Base-by-base conservation (phyloP, 345 rosid species). In the Lepidium sativum region DNA sequence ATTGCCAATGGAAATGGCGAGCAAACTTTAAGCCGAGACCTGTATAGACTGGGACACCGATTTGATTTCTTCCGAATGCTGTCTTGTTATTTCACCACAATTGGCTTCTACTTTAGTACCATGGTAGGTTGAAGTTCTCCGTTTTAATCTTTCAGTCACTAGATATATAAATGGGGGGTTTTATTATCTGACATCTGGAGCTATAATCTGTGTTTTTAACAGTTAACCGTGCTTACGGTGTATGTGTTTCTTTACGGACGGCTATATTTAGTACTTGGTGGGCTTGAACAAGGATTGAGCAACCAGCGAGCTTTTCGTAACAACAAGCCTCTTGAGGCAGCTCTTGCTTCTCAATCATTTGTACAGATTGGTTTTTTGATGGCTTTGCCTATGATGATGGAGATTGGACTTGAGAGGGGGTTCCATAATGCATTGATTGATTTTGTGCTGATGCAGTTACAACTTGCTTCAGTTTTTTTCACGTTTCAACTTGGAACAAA, bases 11-110 rank as follows among this genome's bases (percentile, higher is more conserved):
- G 97, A 45, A 90, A 87, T 65, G 95, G 95, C 8, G 97, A 90
- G 66, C 97, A 90, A 77, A 87, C 95, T 61, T 35, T 90, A 69
- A 90, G 92, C 71, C 88, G 97, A 9, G 95, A 90, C 69, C 62
- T 90, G 32, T 81, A 85, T 58, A 77, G 97, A 32, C 87, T 90
- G 47, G 97, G 95, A 38, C 92, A 84, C 70, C 86, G 88, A 14
- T 90, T 90, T 77, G 97, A 90, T 70, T 90, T 87, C 80, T 90
- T 87, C 81, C 80, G 97, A 32, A 90, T 90, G 97, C 35, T 90
- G 60, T 90, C 97, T 33, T 87, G 86, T 58, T 90, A 90, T 75
- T 79, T 75, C 77, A 85, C 97, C 42, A 90, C 97, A 21, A 82
- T 90, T 80, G 97, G 97, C 11, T 90, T 90, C 83, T 90, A 90